Base-by-base conservation (phyloP, 768 basidiomycete species). In the Trametes cinnabarina region DNA sequence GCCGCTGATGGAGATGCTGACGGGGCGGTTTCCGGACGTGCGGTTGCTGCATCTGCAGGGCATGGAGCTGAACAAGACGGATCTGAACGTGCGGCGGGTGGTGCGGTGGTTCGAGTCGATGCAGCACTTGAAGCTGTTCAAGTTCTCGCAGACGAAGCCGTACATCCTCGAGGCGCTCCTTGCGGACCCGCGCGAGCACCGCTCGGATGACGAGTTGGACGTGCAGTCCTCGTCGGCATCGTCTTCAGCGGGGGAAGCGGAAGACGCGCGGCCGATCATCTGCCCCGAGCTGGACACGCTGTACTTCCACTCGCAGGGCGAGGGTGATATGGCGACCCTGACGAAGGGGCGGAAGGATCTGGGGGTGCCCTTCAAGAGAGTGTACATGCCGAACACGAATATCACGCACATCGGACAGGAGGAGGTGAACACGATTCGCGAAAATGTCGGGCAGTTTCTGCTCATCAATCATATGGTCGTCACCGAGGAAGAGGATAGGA, bases 91-190 rank as follows among this genome's bases (percentile, higher is more conserved):
- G 47, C 50, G 63, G 43, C 53, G 69, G 39, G 66, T 85, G 62
- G 70, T 82, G 41, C 74, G 72, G 37, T 85, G 82, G 78, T 68
- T 88, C 28, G 70, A 79, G 47, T 80, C 85, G 20, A 82, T 88
- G 78, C 85, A 85, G 10, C 67, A 74, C 25, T 65, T 89, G 41
- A 56, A 57, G 46, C 58, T 64, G 49, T 51, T 71, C 51, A 69
- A 67, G 48, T 11, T 65, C 55, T 42, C 55, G 37, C 32, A 50
- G 35, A 19, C 50, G 47, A 72, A 73, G 44, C 55, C 66, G 30
- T 63, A 70, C 20, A 66, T 86, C 43, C 74, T 86, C 49, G 71
- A 79, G 3, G 62, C 76, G n/a, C 82, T 88, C 64, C 71, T 79
- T 48, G 70, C 72, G 49, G 73, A 81, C 57, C 74, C 77, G 4